Evolutionary conservation across 2,329 filamentous ascomycete species (phyloP).

Genomic region (Daldinia sp.): DNA sequence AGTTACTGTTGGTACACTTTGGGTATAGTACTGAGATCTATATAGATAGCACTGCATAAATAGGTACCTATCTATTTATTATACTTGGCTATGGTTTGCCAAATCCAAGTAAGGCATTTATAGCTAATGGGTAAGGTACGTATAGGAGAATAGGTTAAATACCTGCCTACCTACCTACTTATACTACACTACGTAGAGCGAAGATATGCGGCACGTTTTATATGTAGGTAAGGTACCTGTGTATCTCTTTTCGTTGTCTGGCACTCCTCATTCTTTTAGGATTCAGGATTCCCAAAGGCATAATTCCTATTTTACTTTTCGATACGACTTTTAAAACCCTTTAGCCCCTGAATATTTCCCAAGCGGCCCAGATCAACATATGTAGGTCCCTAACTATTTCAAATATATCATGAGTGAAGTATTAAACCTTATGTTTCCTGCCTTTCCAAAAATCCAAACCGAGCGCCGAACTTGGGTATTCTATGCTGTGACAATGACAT

Average conservation of each 20-base stretch:
- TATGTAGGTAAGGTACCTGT: too few relatives aligned
- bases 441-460: constrained; percentile 1
- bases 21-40: too few relatives aligned
- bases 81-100: not conserved
- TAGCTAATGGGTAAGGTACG: not conserved
- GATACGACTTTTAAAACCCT: not conserved
- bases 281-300: not conserved
- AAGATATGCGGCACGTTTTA: not conserved
- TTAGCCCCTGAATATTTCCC: not conserved
- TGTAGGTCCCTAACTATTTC: not conserved
- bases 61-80: not conserved
- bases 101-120: not conserved
- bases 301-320: not conserved
- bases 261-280: not conserved
- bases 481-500: not conserved
- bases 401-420: not conserved
- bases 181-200: not conserved
- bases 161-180: too few relatives aligned
- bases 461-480: constrained; percentile 26
- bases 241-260: not conserved
- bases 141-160: too few relatives aligned
- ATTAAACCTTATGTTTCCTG: not conserved
- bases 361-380: not conserved
- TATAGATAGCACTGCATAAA: too few relatives aligned
- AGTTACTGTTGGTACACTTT: not conserved